Conservation (phyloP, 306 rosid genomes). For the Cyamopsis tetragonoloba region DNA sequence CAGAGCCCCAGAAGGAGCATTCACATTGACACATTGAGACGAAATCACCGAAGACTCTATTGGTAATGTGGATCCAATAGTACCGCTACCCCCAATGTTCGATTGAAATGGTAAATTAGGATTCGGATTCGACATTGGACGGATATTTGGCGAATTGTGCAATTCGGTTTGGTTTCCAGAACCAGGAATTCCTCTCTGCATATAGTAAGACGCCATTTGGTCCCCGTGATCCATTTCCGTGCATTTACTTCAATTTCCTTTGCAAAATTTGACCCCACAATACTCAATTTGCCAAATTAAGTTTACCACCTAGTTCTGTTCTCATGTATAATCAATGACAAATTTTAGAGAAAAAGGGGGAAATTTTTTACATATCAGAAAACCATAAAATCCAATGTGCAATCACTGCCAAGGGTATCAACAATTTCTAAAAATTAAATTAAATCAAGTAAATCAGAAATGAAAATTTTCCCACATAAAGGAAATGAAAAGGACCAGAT, state of each 20-base stretch:
- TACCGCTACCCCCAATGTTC: constrained; percentile 48
- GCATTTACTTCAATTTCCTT: constrained; percentile 51
- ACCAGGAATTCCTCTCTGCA: constrained; percentile 69
- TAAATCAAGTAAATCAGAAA: not conserved
- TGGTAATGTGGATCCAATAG: constrained; percentile 65
- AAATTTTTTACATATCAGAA: constrained; percentile 26
- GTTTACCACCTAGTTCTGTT: constrained; percentile 32
- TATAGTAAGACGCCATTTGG: constrained; percentile 73
- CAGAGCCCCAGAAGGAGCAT: constrained; percentile 47
- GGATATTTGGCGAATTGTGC: constrained; percentile 44
- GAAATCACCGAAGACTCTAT: constrained; percentile 64
- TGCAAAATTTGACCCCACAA: constrained; percentile 17
- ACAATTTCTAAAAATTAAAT: not conserved
- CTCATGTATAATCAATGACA: constrained; percentile 28
- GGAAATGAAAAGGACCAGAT: constrained; percentile 26
- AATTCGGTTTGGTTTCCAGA: constrained; percentile 65
- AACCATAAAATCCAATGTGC: constrained; percentile 15
- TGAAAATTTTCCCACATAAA: constrained; percentile 23
- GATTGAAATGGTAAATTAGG: constrained; percentile 67
- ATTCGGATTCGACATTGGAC: constrained; percentile 57
- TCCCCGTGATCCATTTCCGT: constrained; percentile 99
- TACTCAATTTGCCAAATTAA: constrained; percentile 15
- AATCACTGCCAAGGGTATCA: not conserved
- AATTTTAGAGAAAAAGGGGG: constrained; percentile 15
- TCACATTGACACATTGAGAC: constrained; percentile 63